Conservation (phyloP, 2,329 filamentous ascomycete genomes). For the Catunica adiposa region DNA sequence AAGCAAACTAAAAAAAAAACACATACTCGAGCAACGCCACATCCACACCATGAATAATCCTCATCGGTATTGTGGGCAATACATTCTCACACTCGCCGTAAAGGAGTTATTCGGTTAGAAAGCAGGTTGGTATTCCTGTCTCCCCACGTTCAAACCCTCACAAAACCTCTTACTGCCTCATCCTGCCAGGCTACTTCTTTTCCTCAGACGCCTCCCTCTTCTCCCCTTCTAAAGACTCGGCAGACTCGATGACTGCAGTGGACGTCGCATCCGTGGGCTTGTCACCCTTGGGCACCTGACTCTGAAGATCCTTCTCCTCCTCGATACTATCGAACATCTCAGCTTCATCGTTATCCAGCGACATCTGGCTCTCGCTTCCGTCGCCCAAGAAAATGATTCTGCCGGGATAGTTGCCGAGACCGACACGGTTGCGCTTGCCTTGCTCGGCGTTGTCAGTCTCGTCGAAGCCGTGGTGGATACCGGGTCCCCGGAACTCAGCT, state of each 20-base stretch:
- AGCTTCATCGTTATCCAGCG: conserved; percentile 74
- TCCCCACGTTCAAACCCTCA: background rate
- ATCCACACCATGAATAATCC: no score
- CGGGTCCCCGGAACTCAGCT: conserved; percentile 76
- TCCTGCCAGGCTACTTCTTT: background rate
- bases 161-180: background rate
- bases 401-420: conserved; percentile 55
- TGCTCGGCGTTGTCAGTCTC: conserved; percentile 63
- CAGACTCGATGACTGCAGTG: background rate
- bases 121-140: background rate
- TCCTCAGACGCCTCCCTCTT: background rate
- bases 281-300: conserved; percentile 56
- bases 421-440: conserved; percentile 39
- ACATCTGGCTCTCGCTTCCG: conserved; percentile 59
- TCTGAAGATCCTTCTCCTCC: conserved; percentile 72
- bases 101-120: background rate
- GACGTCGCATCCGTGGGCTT: background rate
- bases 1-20: conserved; percentile 5
- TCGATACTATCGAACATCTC: conserved; percentile 84
- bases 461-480: conserved; percentile 68
- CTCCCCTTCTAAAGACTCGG: conserved; percentile 6
- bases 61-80: no score
- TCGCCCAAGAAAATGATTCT: conserved; percentile 91
- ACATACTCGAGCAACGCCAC: background rate
- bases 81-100: no score